Base-by-base conservation (phyloP, 2,329 filamentous ascomycete species). In the Clonostachys rhizophaga region DNA sequence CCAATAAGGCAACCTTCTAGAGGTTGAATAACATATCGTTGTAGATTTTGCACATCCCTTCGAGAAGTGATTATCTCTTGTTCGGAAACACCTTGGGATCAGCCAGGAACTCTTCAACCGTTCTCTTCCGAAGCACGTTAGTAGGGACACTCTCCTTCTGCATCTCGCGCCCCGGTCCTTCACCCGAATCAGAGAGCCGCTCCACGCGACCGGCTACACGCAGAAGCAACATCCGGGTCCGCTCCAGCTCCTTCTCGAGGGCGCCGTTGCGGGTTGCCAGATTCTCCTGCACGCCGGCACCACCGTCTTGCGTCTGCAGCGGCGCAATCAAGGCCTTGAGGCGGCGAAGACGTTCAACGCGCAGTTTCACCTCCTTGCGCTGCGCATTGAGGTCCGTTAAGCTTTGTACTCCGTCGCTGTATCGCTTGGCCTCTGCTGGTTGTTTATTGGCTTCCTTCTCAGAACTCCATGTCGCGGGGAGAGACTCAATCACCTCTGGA, bases 201-300 rank as follows among this genome's bases (percentile, higher is more conserved):
- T 63, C 68, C 2, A 85, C 68, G 17, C 78, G 71, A 3, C 74
- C 78, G 5, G 75, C 73, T 1, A 86, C 81, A 24, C 83, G 71
- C 1, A 76, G 74, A 47, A 86, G 70, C 51, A 90, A 63, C 53
- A 83, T 70, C 34, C 83, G 76, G 76, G 85, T 87, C 51, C 75
- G 77, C 60, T 83, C 78, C 47, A 90, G 67, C 64, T 89, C 86
- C 46, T 69, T 69, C 58, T 85, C 84, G 10, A 90, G 62, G 43
- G 82, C 76, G 2, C 83, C 81, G 58, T 85, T 78, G 34, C 78
- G 76, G 44, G 81, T 84, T 2, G 86, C 73, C 5, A 90, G 62
- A 58, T 88, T 89, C 49, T 80, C 76, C 60, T 90, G 86, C 7
- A 86, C 66, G 8, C 65, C 55, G 52, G 63, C 52, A 54, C 65